Evolutionary conservation across 352 stramenopile species (phyloP), one percentile per base, ranked within the genome.

Genomic region (Aphanomyces stellatus): DNA sequence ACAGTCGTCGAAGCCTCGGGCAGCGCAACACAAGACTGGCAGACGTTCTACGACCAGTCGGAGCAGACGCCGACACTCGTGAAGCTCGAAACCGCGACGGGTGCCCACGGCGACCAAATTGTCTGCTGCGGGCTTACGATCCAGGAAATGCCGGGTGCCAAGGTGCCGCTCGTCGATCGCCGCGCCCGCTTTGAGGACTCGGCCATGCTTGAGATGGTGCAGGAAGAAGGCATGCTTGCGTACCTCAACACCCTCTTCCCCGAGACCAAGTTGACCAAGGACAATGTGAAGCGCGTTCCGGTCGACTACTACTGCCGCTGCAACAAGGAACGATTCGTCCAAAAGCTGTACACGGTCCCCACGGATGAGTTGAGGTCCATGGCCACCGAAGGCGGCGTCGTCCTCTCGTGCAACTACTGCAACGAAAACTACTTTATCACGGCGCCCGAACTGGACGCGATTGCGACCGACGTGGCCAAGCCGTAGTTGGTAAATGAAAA

Each of bases 31-130:
- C 53, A 75, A 30, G 86, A 95, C 63, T 95, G 82, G 79, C 86
- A 95, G 65, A 76, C 78, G 15, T 91, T 90, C 72, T 94, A 89
- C 61, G 84, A 94, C 64, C 56, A 82, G 13, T 94, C 86, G 11
- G 86, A 94, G 79, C 86, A 94, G 69, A 74, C 91, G 3, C 84
- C 86, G n/a, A 92, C 86, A 2, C 82, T 88, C 22, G 84, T 94
- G 31, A 84, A 82, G 30, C 82, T 94, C 60, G 78, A 85, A 28
- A 88, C 82, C 41, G 17, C 4, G 5, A 19, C 48, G 10, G 37
- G 11, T 10, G 65, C 73, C 3, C 73, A 79, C 22, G 79, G 82
- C 30, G 72, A 82, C 30, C n/a, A n/a, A n/a, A 72, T 87, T 17
- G 72, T 72, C 19, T 88, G 75, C 61, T 90, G 81, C 69, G 86